Evolutionary conservation across 1,284 basidiomycete species (phyloP), one percentile per base, ranked within the genome.

Genomic region (Jaminaea rosea): DNA sequence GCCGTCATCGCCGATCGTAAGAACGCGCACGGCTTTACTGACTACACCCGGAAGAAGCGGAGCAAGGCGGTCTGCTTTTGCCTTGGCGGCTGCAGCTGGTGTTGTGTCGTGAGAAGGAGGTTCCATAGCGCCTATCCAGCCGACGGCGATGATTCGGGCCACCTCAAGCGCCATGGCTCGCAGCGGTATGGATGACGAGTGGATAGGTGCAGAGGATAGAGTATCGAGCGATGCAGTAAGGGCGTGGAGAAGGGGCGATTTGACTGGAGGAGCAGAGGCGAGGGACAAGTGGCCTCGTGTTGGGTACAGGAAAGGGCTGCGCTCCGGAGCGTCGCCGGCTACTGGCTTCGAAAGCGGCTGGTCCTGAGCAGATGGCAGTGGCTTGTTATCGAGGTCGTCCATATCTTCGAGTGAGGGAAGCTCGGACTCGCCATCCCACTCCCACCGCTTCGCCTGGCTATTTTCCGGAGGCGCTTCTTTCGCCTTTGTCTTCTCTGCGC

Each of bases 341-440:
- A n/a, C n/a, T n/a, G n/a, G n/a, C n/a, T n/a, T n/a, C n/a, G n/a
- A n/a, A n/a, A n/a, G n/a, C n/a, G n/a, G n/a, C n/a, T n/a, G n/a
- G n/a, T n/a, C n/a, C n/a, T n/a, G n/a, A n/a, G n/a, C n/a, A n/a
- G n/a, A n/a, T n/a, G n/a, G n/a, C n/a, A n/a, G n/a, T n/a, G n/a
- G n/a, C n/a, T n/a, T n/a, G n/a, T n/a, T n/a, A n/a, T 36, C 34
- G 10, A 36, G n/a, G 1, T 28, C 42, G 19, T 58, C 55, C n/a
- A 52, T 32, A 5, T 64, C 61, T 34, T 66, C 66, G 17, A 70
- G 37, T 2, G 44, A 31, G 1, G 69, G 69, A 4, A 73, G 58
- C 1, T 69, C 66, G 1, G 65, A 66, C 1, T 56, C 56, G 8
- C 71, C 71, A 32, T 73, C 71, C 71, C 71, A 73, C 28, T 73